These are phyloP conservation scores for Schrenkiella parvula DNA, from an alignment of 345 rosid species.

Conservation along the genomic window DNA sequence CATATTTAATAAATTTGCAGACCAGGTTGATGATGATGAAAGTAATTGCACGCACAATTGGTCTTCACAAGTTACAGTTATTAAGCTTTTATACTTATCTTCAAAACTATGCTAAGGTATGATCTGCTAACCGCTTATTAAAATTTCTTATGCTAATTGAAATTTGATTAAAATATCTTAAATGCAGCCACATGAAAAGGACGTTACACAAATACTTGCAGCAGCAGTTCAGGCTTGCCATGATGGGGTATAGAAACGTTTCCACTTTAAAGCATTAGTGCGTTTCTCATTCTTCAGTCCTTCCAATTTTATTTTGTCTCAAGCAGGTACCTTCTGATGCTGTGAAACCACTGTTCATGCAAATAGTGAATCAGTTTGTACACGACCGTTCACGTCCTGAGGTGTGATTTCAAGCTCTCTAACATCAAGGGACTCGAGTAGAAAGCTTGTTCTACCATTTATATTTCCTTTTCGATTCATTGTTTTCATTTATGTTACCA, in stretches of 20 bases:
- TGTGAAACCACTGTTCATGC: constrained; percentile 89
- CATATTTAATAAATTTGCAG: constrained; percentile 40
- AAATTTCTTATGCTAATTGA: not conserved
- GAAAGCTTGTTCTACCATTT: not conserved
- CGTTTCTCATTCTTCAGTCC: not conserved
- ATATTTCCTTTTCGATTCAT: not conserved
- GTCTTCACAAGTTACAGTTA: constrained; percentile 79
- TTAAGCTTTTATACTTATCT: constrained; percentile 72
- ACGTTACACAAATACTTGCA: constrained; percentile 86
- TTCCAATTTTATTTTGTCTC: not conserved
- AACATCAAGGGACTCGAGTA: not conserved
- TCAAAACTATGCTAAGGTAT: constrained; percentile 83
- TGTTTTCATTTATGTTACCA: constrained; percentile 27
- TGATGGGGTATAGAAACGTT: constrained; percentile 67
- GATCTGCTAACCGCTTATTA: not conserved
- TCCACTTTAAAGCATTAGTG: not conserved
- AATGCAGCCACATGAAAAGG: constrained; percentile 89
- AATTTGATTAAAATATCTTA: not conserved
- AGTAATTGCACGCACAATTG: constrained; percentile 84
- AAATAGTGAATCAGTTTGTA: constrained; percentile 91
- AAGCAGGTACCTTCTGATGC: constrained; percentile 94
- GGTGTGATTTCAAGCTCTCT: constrained; percentile 39
- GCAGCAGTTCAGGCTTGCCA: constrained; percentile 98
- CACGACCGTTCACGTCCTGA: constrained; percentile 90
- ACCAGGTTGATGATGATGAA: constrained; percentile 90